These are phyloP conservation scores for Plasmodium cynomolgi DNA, from an alignment of 169 alveolate genomes.

Conservation along the genomic window DNA sequence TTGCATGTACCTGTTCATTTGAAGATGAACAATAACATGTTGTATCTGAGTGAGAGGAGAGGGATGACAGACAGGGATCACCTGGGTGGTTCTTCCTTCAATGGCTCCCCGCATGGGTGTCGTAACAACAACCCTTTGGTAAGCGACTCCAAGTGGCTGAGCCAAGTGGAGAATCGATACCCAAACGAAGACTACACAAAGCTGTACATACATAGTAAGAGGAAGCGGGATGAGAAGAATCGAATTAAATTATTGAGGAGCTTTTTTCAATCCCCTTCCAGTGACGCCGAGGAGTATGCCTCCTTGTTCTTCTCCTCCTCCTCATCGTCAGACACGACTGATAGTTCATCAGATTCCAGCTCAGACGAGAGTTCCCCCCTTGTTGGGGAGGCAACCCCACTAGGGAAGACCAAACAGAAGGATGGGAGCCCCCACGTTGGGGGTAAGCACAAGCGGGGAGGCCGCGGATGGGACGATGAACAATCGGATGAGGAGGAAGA, in stretches of 20 bases:
- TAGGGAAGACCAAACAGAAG: not conserved
- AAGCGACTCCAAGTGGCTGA: not conserved
- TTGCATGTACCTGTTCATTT: conserved; percentile 31
- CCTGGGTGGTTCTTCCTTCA: not conserved
- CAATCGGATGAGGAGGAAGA: conserved; percentile 46
- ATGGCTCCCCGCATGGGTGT: not conserved
- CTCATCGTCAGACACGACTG: not conserved
- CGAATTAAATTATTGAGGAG: conserved; percentile 31
- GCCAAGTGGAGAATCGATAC: not conserved
- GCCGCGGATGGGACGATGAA: not conserved
- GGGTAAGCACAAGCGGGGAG: not conserved
- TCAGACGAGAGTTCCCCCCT: not conserved
- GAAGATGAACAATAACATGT: conserved; percentile 29
- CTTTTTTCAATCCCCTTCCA: conserved; percentile 16
- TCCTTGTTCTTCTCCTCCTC: conserved; percentile 10
- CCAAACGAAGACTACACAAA: not conserved
- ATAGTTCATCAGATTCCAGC: not conserved
- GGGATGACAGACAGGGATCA: not conserved
- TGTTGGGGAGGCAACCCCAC: not conserved
- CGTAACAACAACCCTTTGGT: not conserved
- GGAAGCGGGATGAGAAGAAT: not conserved
- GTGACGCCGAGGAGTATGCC: not conserved
- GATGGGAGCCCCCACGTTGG: not conserved
- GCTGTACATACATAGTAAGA: not conserved
- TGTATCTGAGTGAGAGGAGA: conserved; percentile 26